A percentile compares a stretch with the other conserved stretches of the same genome.
Evolutionary conservation across 1,284 basidiomycete species (phyloP).

Genomic region (Moniliella sp.): DNA sequence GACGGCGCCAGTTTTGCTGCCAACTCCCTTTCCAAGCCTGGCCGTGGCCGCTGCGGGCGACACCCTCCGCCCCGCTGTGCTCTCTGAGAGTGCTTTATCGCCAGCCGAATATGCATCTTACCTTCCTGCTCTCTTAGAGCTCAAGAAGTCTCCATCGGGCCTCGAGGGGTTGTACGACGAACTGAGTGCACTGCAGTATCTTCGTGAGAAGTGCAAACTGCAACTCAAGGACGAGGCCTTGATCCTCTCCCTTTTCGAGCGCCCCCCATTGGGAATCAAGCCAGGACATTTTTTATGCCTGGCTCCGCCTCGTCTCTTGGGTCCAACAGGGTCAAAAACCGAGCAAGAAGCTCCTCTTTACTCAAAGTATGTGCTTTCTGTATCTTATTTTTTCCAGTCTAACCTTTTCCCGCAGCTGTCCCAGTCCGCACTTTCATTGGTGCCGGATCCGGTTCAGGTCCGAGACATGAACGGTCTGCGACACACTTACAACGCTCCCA

Average conservation of each 20-base stretch:
- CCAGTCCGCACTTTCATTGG: background rate
- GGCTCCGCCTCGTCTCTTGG: conserved; percentile 28
- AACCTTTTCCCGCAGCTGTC: background rate
- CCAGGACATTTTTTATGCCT: conserved; percentile 28
- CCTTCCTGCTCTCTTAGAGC: conserved; percentile 13
- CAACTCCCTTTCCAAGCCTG: no score
- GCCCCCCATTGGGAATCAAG: conserved; percentile 20
- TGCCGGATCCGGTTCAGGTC: background rate
- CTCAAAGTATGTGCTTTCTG: conserved; percentile 10
- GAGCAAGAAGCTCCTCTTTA: conserved; percentile 18
- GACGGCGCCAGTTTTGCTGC: no score
- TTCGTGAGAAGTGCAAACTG: conserved; percentile 22
- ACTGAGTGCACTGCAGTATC: conserved; percentile 23
- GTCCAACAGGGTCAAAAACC: conserved; percentile 18
- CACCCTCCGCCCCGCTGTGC: conserved; percentile 7
- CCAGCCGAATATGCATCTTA: conserved; percentile 24
- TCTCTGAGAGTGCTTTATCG: conserved; percentile 27
- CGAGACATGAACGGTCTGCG: background rate
- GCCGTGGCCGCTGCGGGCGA: conserved; percentile 4
- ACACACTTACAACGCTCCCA: background rate
- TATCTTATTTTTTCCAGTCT: background rate
- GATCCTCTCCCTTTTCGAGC: conserved; percentile 30
- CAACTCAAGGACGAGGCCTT: conserved; percentile 21
- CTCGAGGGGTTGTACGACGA: conserved; percentile 24
- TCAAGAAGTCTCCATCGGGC: conserved; percentile 21